Evolutionary conservation across 2,329 filamentous ascomycete species (phyloP), one percentile per base, ranked within the genome.

Genomic region (Alternaria arborescens): DNA sequence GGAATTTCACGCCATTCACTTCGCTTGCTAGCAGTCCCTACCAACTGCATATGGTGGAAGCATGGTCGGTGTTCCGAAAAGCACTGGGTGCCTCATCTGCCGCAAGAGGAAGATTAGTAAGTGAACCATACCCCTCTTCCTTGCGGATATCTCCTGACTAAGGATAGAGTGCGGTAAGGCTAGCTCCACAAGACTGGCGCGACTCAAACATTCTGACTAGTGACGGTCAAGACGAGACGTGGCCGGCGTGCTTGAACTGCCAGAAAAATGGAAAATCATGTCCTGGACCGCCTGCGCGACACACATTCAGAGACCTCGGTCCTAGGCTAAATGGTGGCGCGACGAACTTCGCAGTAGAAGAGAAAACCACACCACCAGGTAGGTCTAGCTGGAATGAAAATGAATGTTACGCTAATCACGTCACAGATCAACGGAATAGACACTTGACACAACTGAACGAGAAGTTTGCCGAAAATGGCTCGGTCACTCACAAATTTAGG

Each of bases 61-160:
- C 57, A 76, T 77, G 74, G 74, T 76, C 24, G 74, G 74, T 48
- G 74, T 77, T 47, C 74, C 74, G 5, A 77, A 77, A 60, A 75
- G 73, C 54, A 77, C 72, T 8, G 74, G 74, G 18, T 77, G 73
- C 61, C 43, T 66, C 20, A 71, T 74, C 24, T 77, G 74, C 66
- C 68, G 74, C 40, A 74, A 70, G 55, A 57, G 73, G 52, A 77
- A 77, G 50, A 76, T 77, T 51, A 77, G 68, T 70, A 69, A 71
- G 73, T 71, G 52, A 5, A 42, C 26, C 48, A 24, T 34, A 43
- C 10, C 43, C 22, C 28, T 38, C 36, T 41, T 40, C 55, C 38
- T 32, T 36, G 34, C 18, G 16, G 50, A 41, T 43, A 34, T 40
- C 30, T 34, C 41, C 65, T 69, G 50, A 71, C 60, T 30, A 32